Evolutionary conservation across 768 basidiomycete genomes (phyloP), one percentile per base, ranked within the genome.

Genomic region (Rhodosporidiobolus odoratus): DNA sequence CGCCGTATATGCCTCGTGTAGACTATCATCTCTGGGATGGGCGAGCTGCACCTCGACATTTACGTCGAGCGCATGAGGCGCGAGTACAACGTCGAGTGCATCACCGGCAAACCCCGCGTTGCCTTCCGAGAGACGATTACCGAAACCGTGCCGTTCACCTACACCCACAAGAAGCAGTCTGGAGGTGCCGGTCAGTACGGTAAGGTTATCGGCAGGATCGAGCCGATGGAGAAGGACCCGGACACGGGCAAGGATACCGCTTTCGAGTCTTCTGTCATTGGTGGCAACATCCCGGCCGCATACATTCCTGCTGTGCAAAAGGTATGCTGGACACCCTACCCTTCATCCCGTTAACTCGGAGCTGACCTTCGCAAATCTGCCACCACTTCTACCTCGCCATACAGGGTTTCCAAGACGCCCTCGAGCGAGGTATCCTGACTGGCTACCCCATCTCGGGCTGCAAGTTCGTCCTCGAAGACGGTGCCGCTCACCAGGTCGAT

Each of bases 11-110:
- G 34, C 27, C 50, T n/a, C n/a, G n/a, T n/a, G 25, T 74, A 93
- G 91, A 98, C 95, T 23, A 98, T 99, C 80, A 97, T 99, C 74
- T 97, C 94, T 38, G 96, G 96, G 30, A 99, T 99, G 96, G 96
- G 96, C 34, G 96, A 99, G 80, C 86, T 99, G 25, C 96, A 99
- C 79, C 85, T 99, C 32, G 96, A 99, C 78, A 95, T 99, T 78
- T 98, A 99, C 81, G 93, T 97, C 69, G 96, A 99, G 79, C 91
- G 96, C 48, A 97, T 99, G 93, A 88, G 87, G 76, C 90, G 96
- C 62, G 96, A 99, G 81, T 99, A 99, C 81, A 90, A 90, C 65
- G 91, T 92, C 27, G 87, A 91, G 52, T 96, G 92, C 77, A 84
- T 87, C 23, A 97, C 95, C 12, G 95, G 95, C 68, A 94, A 93